Base-by-base conservation (phyloP, 2,329 filamentous ascomycete genomes). In the Epichloe uncinata region DNA sequence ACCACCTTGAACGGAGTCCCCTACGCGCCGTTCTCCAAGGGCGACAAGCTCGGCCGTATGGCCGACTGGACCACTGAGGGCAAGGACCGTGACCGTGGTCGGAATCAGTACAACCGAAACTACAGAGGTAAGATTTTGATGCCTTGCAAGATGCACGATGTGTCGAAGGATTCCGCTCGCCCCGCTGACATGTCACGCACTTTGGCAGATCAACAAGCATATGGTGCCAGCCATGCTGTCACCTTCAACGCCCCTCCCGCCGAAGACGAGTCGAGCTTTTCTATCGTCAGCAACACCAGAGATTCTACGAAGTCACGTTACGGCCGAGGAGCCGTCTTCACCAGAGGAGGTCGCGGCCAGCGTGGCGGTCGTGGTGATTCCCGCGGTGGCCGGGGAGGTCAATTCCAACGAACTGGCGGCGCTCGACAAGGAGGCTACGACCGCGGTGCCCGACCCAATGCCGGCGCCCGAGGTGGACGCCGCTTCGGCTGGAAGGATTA, bases 401-500 rank as follows among this genome's bases (percentile, higher is more conserved):
- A 74, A 54, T 84, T 89, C 69, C 84, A 88, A 71, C 82, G 88
- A 57, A 79, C 82, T 48, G 81, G 82, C 54, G 77, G 81, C 61
- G 84, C 81, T 49, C 81, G 87, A 62, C 75, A 79, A 59, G 78
- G 76, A 58, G 78, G 76, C 59, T 87, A 89, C 63, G 85, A 93
- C 61, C 80, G 80, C 63, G 82, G 85, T 45, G 84, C 82, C 35
- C 79, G 88, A 51, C 75, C 77, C 53, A 80, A 78, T 48, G 77
- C 82, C 49, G 59, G 83, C 61, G 81, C 82, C 43, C 74, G 85
- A 56, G 82, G 87, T 53, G 86, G 87, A 47, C 84, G 93, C 58
- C 82, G 93, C 59, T 96, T 96, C 63, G 93, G 93, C 66, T 97
- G 93, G 91, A 95, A 93, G 72, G 93, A 98, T 67, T 95, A 89